Conservation (phyloP, 441 rosid genomes). For the Theobroma grandiflorum region DNA sequence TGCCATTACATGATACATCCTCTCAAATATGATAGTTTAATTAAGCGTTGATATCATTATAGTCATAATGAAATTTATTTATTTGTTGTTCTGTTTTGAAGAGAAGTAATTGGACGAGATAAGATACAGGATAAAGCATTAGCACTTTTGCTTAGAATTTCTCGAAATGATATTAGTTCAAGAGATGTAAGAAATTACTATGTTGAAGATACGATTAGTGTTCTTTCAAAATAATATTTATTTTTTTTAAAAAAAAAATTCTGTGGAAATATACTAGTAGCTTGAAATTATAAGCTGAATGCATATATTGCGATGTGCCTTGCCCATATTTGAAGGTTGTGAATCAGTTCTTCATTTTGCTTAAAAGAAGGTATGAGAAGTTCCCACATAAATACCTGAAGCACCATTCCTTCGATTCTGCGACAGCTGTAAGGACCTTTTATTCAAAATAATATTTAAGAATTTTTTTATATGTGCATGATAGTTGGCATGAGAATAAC, state of each 20-base stretch:
- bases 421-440: not conserved
- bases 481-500: not conserved
- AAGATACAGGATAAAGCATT: not conserved
- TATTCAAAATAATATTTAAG: not conserved
- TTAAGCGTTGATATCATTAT: not conserved
- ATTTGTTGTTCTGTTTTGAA: not conserved
- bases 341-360: not conserved
- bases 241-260: not conserved
- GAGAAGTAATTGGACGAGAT: not conserved
- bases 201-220: not conserved
- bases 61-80: not conserved
- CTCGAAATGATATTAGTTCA: not conserved
- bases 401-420: not conserved
- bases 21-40: too few relatives aligned
- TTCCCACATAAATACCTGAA: not conserved
- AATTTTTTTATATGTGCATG: not conserved
- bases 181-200: not conserved
- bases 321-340: not conserved
- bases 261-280: not conserved
- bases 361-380: not conserved
- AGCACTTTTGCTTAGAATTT: not conserved
- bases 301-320: not conserved
- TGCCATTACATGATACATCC: too few relatives aligned
- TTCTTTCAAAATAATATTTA: not conserved
- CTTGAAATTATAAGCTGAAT: not conserved